Evolutionary conservation across 1,139 yeast species (phyloP).

Genomic region (Candida freyschussii): DNA sequence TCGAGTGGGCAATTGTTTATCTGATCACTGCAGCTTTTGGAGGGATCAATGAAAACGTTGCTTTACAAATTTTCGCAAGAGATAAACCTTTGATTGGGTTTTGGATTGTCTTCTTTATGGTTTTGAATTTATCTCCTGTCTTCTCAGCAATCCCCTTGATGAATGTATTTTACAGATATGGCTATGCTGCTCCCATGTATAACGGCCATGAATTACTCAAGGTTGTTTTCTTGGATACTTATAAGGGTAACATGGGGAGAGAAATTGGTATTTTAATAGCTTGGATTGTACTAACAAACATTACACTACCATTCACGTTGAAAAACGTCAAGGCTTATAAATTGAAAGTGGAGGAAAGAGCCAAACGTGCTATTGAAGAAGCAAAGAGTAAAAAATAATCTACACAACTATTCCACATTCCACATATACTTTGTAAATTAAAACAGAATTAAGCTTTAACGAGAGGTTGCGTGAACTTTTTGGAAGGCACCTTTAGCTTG

Average conservation of each 20-base stretch:
- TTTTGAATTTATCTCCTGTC: conserved; percentile 53
- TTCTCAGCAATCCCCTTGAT: conserved; percentile 51
- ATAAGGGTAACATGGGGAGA: conserved; percentile 52
- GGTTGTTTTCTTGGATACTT: conserved; percentile 52
- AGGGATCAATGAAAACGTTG: conserved; percentile 53
- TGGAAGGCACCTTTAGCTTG: conserved; percentile 93
- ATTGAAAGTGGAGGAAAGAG: conserved; percentile 18
- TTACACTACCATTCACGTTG: conserved; percentile 41
- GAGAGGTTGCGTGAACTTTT: conserved; percentile 94
- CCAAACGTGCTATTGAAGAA: conserved; percentile 10
- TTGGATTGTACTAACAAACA: conserved; percentile 50
- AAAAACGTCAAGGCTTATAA: conserved; percentile 24
- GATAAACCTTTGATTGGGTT: conserved; percentile 50
- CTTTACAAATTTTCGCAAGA: conserved; percentile 38
- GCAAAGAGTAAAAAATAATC: too few relatives aligned
- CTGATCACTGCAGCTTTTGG: conserved; percentile 56
- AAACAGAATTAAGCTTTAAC: conserved; percentile 45
- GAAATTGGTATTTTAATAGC: conserved; percentile 51
- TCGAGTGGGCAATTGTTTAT: conserved; percentile 57
- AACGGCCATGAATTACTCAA: conserved; percentile 50
- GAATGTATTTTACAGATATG: conserved; percentile 53
- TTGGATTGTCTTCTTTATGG: conserved; percentile 60
- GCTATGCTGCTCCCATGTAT: conserved; percentile 62
- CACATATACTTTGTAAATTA: conserved; percentile 6
- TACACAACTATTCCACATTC: too few relatives aligned